Base-by-base conservation (phyloP, 2,329 filamentous ascomycete genomes). In the Ascosphaera aggregata region DNA sequence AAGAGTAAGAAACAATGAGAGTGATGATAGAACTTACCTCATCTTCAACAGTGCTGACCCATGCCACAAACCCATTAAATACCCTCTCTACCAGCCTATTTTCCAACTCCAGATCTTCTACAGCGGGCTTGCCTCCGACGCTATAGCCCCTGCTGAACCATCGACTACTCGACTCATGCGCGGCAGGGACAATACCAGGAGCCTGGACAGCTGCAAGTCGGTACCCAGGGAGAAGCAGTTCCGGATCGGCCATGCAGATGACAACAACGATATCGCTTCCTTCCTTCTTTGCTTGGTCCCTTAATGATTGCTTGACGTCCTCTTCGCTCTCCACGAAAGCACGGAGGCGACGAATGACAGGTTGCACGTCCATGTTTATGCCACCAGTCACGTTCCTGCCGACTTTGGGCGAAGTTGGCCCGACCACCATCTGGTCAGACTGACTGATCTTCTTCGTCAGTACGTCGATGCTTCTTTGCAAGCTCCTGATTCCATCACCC, bases 61-160 rank as follows among this genome's bases (percentile, higher is more conserved):
- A 98, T 1, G 86, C 86, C 36, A 93, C 84, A 51, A 91, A 95
- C 19, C 84, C 82, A 53, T 95, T 95, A 63, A 82, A 93, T 1
- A 93, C 70, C 45, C 76, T 76, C 43, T 76, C 80, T 34, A 91
- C 75, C 56, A 95, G 84, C 41, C 77, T 69, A 0, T 74, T 58
- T 1, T 65, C 73, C 20, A 95, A 65, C 20, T 76, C 64, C n/a
- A 35, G n/a, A 18, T 35, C 34, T 9, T 18, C n/a, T 9, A 35
- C 5, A 5, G 34, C n/a, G 16, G 34, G n/a, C 18, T 35, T 35
- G 34, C n/a, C n/a, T 5, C 18, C 34, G 16, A 18, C n/a, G 34
- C 7, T 18, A 18, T 5, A 5, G n/a, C 34, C 18, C n/a, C 34
- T 16, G 16, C 34, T 18, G 34, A 35, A 35, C 34, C 34, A 35